These are phyloP conservation scores for Symbiotaphrina buchneri DNA, from an alignment of 495 filamentous ascomycete species.

Conservation along the genomic window DNA sequence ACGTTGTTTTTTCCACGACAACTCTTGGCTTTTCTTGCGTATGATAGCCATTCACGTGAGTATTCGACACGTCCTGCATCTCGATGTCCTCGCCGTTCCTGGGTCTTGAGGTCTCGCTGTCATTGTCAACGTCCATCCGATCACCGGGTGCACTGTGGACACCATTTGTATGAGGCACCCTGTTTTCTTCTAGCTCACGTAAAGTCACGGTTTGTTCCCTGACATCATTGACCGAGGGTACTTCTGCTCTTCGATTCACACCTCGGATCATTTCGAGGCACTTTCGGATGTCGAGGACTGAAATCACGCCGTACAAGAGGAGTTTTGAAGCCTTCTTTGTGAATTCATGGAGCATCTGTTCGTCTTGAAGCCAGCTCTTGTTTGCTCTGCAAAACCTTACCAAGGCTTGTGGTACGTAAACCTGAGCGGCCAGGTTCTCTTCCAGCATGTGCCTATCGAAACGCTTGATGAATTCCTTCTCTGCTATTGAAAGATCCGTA, in stretches of 20 bases:
- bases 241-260: not conserved
- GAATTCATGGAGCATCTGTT: constrained; percentile 6
- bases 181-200: too few relatives aligned
- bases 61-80: too few relatives aligned
- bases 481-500: constrained; percentile 4
- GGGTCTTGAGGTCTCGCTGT: too few relatives aligned
- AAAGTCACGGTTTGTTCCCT: too few relatives aligned
- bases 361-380: constrained; percentile 3
- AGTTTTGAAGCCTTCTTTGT: constrained; percentile 6
- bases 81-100: too few relatives aligned
- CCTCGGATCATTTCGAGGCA: constrained; percentile 1
- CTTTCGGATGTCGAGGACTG: not conserved
- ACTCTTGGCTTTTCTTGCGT: too few relatives aligned
- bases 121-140: too few relatives aligned
- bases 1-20: too few relatives aligned
- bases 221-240: too few relatives aligned
- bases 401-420: constrained; percentile 6
- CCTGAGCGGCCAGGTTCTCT: constrained; percentile 7
- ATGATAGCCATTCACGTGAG: too few relatives aligned
- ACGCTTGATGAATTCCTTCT: constrained; percentile 8
- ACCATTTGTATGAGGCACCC: too few relatives aligned
- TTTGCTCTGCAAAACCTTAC: constrained; percentile 8
- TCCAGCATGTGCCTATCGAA: constrained; percentile 9
- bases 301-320: not conserved
- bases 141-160: too few relatives aligned